These are phyloP conservation scores for Aspergillus fructus DNA, from an alignment of 2,329 filamentous ascomycete genomes.

Conservation along the genomic window DNA sequence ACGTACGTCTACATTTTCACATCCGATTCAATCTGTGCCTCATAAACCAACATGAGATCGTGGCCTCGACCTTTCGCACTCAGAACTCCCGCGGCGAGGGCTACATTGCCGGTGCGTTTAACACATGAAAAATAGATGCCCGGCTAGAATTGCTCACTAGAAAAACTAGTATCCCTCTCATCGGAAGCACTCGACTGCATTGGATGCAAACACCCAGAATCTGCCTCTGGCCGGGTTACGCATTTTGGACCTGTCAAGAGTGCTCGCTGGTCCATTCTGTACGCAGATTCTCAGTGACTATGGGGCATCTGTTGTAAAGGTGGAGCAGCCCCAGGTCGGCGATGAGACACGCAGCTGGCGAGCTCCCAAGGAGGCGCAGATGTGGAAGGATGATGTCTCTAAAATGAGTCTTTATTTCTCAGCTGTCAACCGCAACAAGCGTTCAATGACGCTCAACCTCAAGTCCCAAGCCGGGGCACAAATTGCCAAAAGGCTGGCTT, in stretches of 20 bases:
- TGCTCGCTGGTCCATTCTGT: background rate
- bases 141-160: too few species aligned
- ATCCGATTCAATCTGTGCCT: too few species aligned
- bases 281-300: background rate
- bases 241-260: background rate
- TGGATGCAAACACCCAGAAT: too few species aligned
- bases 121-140: too few species aligned
- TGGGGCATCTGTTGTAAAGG: background rate
- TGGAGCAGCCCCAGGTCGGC: background rate
- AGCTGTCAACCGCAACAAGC: background rate
- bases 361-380: background rate
- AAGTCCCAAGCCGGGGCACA: background rate
- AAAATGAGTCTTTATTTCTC: background rate
- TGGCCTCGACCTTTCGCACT: too few species aligned
- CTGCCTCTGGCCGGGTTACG: background rate
- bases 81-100: too few species aligned
- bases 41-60: too few species aligned
- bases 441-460: background rate
- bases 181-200: too few species aligned
- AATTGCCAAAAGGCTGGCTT: background rate
- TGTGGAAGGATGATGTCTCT: background rate
- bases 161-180: too few species aligned
- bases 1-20: too few species aligned
- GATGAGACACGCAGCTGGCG: background rate
- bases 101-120: too few species aligned